A percentile compares a stretch with the other conserved stretches of the same genome.
phyloP scores from a whole-genome alignment of 768 basidiomycete genomes.

The Chalciporus sphaerocephalus region DNA sequence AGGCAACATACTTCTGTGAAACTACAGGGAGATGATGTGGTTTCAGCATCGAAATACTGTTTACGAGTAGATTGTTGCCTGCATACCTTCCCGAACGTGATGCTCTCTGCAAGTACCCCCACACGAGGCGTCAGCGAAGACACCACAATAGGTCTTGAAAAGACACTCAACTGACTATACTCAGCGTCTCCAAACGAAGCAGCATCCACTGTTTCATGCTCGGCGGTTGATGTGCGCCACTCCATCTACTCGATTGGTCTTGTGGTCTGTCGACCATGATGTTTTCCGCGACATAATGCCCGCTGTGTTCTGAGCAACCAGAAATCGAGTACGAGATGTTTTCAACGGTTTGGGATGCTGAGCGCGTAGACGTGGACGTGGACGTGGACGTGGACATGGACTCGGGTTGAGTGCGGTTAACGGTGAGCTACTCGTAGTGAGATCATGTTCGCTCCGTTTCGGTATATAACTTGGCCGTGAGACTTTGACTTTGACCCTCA shows the following conservation, averaged over 20 bases:
- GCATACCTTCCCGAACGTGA: conserved; percentile 78
- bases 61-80: neutral
- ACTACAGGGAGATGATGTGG: conserved; percentile 6
- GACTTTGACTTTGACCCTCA: too few relatives aligned
- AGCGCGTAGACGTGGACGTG: conserved; percentile 2
- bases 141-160: neutral
- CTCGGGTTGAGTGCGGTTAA: neutral
- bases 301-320: conserved; percentile 66
- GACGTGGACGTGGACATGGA: conserved; percentile 8
- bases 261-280: conserved; percentile 59
- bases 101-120: conserved; percentile 44
- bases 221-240: conserved; percentile 55
- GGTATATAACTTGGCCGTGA: neutral
- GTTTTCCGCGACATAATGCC: conserved; percentile 63
- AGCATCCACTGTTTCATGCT: conserved; percentile 68
- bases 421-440: neutral
- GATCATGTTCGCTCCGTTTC: neutral
- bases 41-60: neutral
- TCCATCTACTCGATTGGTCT: conserved; percentile 73
- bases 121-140: conserved; percentile 10
- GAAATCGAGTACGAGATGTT: conserved; percentile 49
- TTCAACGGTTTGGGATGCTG: conserved; percentile 13
- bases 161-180: conserved; percentile 60
- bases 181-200: conserved; percentile 54
- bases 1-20: conserved; percentile 26